Base-by-base conservation (phyloP, 306 rosid genomes). In the Phaseolus lunatus region DNA sequence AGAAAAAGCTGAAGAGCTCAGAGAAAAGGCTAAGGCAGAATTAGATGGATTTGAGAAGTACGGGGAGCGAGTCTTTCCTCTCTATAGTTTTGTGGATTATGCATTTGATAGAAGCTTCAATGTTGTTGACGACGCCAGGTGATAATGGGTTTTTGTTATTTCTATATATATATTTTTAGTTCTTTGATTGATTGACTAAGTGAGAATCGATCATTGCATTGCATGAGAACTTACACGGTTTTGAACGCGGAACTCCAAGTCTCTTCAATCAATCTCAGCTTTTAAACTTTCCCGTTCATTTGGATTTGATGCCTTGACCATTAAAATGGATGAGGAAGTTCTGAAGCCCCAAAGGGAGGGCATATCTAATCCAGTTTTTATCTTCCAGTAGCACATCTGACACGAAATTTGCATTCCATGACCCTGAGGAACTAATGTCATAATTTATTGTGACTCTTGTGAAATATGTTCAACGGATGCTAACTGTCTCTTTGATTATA, bases 1-100 rank as follows among this genome's bases (percentile, higher is more conserved):
- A 70, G 93, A 90, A 75, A 72, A 90, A 24, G 98, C 96, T 7
- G 90, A 88, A 82, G 91, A 89, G 84, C 97, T 92, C 63, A 83
- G 88, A 77, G 83, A 78, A 57, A 85, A 89, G 67, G 99, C 99
- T 48, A 87, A 87, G 85, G 74, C 73, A 67, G 98, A 90, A 72
- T 82, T 95, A 80, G 92, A 89, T 80, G 96, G 93, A 53, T 90
- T 95, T 85, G 92, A 89, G 65, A 89, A 90, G 80, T 88, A 90
- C 72, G 92, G 96, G 23, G 90, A 90, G 54, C 79, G 83, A 67
- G 92, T 87, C 29, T 49, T 83, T 37, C 99, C 99, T 58, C 95
- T 95, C 19, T 89, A 88, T 80, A 90, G 97, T 88, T 95, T 95
- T 80, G 92, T 95, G 72, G 97, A 95, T 83, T 92, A 90, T 89